Evolutionary conservation across 2,329 filamentous ascomycete species (phyloP), one percentile per base, ranked within the genome.

Genomic region (Aspergillus persii): DNA sequence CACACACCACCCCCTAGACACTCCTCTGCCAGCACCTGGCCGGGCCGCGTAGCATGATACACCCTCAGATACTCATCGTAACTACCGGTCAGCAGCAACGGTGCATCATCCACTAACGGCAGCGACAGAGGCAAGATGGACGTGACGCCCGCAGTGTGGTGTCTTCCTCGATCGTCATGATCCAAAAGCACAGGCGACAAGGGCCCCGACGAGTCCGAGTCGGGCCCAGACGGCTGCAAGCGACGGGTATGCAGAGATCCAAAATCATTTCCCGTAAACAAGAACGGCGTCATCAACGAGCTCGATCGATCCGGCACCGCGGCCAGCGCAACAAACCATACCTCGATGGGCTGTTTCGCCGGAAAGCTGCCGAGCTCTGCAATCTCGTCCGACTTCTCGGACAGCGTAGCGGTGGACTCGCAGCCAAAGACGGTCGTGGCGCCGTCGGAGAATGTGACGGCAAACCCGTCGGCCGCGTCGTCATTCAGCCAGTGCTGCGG

Each of bases 21-120:
- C 54, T 82, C 67, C 60, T 92, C 86, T 0, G 85, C 82, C 4
- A 92, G 81, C 2, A 88, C 76, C 33, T 79, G 80, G 4, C 79
- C 76, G 15, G 78, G 59, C 5, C 68, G 66, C 4, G 64, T 71
- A 27, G 67, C 67, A 61, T 74, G 70, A 53, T 81, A 80, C 1
- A 96, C 80, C 11, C 94, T 85, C 18, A 98, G 79, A 61, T 83
- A 81, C 67, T 98, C 93, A 68, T 98, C 95, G 70, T 98, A 99
- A 70, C 91, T 96, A 3, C 95, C 95, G 0, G 93, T 97, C 2
- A 96, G 69, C 2, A 96, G 74, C 4, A 95, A 69, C 3, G 81
- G 79, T 1, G 81, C 80, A 3, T 78, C 77, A 8, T 82, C 78
- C 8, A 71, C 65, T 4, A 70, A 47, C 0, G 71, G 65, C 1